Evolutionary conservation across 2,329 filamentous ascomycete species (phyloP).

Genomic region (Aureobasidium vineae): DNA sequence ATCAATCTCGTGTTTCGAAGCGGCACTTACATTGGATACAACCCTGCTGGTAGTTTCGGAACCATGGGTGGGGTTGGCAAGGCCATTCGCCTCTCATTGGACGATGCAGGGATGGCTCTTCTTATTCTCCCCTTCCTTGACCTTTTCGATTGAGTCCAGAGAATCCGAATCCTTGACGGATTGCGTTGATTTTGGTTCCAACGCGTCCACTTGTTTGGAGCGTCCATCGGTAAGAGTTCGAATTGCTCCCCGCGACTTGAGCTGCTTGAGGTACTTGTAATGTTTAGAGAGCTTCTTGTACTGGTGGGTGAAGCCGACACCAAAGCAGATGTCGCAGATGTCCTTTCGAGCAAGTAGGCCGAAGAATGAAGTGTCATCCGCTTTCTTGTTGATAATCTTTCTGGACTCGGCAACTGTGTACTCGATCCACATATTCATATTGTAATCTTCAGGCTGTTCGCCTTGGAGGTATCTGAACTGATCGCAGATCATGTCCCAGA

Average conservation of each 20-base stretch:
- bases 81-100: not conserved
- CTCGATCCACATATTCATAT: not conserved
- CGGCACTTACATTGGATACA: not conserved
- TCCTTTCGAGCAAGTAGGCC: not conserved
- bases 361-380: not conserved
- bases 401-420: not conserved
- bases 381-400: not conserved
- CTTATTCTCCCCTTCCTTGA: not conserved
- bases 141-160: not conserved
- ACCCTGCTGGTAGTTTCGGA: not conserved
- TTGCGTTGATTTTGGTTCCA: no score
- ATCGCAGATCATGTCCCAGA: not conserved
- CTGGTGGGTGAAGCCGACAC: not conserved
- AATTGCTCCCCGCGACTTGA: no score
- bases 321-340: not conserved
- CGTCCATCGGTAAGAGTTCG: no score
- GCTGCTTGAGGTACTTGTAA: not conserved
- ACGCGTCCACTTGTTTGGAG: no score
- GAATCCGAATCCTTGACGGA: not conserved
- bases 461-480: not conserved
- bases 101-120: not conserved
- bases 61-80: not conserved
- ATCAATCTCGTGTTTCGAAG: not conserved
- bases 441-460: not conserved
- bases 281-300: not conserved